A percentile compares a stretch with the other conserved stretches of the same genome.
These are phyloP conservation scores for Aspergillus thermomutatus DNA, from an alignment of 2,329 filamentous ascomycete species.

Conservation along the genomic window DNA sequence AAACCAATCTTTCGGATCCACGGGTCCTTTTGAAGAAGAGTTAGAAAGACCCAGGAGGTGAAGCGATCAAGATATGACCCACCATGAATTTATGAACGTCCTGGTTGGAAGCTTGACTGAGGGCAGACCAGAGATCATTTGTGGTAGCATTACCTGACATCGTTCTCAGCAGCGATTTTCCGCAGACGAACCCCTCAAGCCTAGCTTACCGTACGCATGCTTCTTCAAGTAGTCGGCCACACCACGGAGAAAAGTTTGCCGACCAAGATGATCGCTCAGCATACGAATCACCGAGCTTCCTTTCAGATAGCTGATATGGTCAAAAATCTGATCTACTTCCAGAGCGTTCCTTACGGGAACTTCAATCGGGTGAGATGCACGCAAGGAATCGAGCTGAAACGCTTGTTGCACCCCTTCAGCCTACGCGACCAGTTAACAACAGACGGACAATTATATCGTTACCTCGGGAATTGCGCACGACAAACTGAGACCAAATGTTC, in stretches of 20 bases:
- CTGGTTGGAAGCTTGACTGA: slow-evolving; percentile 81
- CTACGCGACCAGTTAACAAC: slow-evolving; percentile 43
- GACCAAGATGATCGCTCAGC: slow-evolving; percentile 85
- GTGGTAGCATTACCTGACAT: slow-evolving; percentile 71
- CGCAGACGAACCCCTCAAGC: background rate
- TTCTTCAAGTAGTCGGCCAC: slow-evolving; percentile 85
- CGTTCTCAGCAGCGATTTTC: slow-evolving; percentile 4
- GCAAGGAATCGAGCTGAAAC: slow-evolving; percentile 82
- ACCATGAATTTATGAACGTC: slow-evolving; percentile 85
- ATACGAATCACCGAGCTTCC: slow-evolving; percentile 96
- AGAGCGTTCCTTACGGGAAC: slow-evolving; percentile 90
- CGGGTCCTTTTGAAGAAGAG: slow-evolving; percentile 50
- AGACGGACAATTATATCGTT: slow-evolving; percentile 32
- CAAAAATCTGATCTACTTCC: slow-evolving; percentile 97
- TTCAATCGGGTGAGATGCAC: slow-evolving; percentile 92
- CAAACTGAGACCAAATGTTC: slow-evolving; percentile 97
- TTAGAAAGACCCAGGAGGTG: slow-evolving; percentile 3
- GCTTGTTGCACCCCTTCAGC: slow-evolving; percentile 91
- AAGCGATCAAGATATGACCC: slow-evolving; percentile 8
- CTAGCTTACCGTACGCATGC: slow-evolving; percentile 68
- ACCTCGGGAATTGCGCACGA: slow-evolving; percentile 63
- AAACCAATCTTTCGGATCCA: slow-evolving; percentile 98
- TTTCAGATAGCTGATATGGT: slow-evolving; percentile 94
- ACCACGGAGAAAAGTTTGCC: slow-evolving; percentile 83
- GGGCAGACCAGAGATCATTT: slow-evolving; percentile 82